Base-by-base conservation (phyloP, 2,329 filamentous ascomycete species). In the Purpureocillium takamizusanense region DNA sequence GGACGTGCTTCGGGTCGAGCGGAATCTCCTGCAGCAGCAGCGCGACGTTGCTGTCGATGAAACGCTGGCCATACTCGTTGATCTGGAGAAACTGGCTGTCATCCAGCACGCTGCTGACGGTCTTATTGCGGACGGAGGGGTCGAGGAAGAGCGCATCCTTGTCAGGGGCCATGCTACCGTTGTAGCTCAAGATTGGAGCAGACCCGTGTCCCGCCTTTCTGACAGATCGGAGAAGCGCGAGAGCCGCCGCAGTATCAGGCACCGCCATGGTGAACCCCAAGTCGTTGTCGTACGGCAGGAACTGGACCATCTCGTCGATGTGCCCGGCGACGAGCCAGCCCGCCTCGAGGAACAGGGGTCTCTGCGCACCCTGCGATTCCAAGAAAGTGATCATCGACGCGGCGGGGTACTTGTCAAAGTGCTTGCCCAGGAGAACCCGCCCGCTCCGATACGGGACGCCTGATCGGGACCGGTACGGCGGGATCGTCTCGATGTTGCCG, bases 291-390 rank as follows among this genome's bases (percentile, higher is more conserved):
- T 31, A 30, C n/a, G 21, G 21, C 21, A 60, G 29, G 38, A 59
- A 57, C 36, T 59, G 55, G 1, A 61, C 44, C n/a, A 60, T 51
- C 37, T 61, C 55, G 30, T 61, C 55, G 9, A 61, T 52, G 35
- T 62, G 57, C 0, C 57, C 55, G 3, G 55, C 44, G 1, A 33
- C 37, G 2, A 61, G 51, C 53, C 55, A 61, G 4, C 50, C 50
- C 0, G 54, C 48, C 30, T 61, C 56, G 0, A 61, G 44, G 4
- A 56, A 38, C 11, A 61, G 44, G 0, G 57, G 55, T 21, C 48
- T 41, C 40, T 61, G 55, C 3, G 51, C 27, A 17, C 46, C 49
- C 33, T 61, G 57, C 4, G 48, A 51, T 1, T 47, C 30, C 3
- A 61, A 36, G 27, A 53, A 53, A 9, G 40, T 35, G 13, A 47